Evolutionary conservation across 306 rosid species (phyloP).

Genomic region (Medicago ruthenica): DNA sequence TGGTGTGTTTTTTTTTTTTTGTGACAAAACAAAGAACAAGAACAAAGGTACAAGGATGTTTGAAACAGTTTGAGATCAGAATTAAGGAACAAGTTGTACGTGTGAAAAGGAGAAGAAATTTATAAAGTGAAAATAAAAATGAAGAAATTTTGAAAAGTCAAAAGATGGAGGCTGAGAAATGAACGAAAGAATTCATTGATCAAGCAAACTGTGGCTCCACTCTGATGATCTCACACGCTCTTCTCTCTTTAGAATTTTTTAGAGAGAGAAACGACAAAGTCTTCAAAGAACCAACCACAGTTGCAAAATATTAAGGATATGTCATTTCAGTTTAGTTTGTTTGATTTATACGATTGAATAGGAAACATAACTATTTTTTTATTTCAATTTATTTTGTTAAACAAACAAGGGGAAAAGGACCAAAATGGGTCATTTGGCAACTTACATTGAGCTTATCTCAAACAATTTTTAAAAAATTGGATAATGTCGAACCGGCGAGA

Average conservation of each 20-base stretch:
- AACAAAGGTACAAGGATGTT: neutral
- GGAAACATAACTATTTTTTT: neutral
- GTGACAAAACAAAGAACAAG: constrained; percentile 22
- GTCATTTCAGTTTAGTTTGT: constrained; percentile 26
- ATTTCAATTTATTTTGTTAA: too few species aligned
- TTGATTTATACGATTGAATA: constrained; percentile 34
- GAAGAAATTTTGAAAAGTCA: constrained; percentile 33
- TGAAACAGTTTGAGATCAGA: neutral
- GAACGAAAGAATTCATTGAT: neutral
- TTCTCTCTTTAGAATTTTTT: constrained; percentile 28
- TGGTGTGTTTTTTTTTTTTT: neutral
- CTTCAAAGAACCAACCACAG: constrained; percentile 18
- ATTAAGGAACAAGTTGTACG: neutral
- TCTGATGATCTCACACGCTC: constrained; percentile 39
- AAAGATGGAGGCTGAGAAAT: constrained; percentile 29
- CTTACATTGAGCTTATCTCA: neutral
- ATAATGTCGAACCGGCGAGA: too few species aligned
- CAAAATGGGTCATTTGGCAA: neutral
- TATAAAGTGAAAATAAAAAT: constrained; percentile 21
- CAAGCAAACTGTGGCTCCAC: constrained; percentile 8
- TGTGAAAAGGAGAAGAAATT: neutral
- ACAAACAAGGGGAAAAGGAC: too few species aligned
- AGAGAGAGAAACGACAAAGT: constrained; percentile 32
- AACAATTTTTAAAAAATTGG: neutral
- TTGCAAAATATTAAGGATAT: constrained; percentile 36